Percentiles rank a stretch among this genome's conserved stretches.
Evolutionary conservation across 2,329 filamentous ascomycete genomes (phyloP).

Genomic region (Talaromyces funiculosus): DNA sequence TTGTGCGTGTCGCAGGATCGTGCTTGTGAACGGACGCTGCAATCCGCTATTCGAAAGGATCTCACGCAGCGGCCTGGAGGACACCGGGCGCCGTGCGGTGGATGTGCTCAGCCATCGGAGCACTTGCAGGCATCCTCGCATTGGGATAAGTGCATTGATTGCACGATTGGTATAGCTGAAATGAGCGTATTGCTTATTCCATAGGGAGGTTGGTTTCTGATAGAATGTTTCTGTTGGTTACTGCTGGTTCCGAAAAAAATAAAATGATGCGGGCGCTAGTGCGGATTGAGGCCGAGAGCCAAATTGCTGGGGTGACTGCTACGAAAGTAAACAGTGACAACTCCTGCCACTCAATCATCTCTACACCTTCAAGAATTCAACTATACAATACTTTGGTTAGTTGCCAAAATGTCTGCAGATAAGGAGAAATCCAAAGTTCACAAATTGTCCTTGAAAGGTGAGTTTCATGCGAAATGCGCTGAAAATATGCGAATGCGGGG

Average conservation of each 20-base stretch:
- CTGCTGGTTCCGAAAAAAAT: background rate
- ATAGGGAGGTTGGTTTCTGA: background rate
- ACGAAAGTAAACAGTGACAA: slow-evolving; percentile 10
- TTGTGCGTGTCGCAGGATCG: slow-evolving; percentile 21
- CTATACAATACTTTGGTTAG: background rate
- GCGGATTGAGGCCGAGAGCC: background rate
- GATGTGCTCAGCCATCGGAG: slow-evolving; percentile 43
- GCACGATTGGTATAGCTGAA: background rate
- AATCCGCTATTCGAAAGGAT: slow-evolving; percentile 13
- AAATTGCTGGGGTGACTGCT: slow-evolving; percentile 3
- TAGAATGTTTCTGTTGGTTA: background rate
- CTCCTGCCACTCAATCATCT: slow-evolving; percentile 7
- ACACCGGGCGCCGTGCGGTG: slow-evolving; percentile 22
- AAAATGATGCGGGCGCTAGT: background rate
- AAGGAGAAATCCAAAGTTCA: slow-evolving; percentile 81
- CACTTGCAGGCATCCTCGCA: slow-evolving; percentile 45
- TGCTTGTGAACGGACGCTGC: slow-evolving; percentile 27
- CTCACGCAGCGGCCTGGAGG: slow-evolving; percentile 17
- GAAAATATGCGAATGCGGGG: slow-evolving; percentile 11
- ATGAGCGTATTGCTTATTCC: background rate
- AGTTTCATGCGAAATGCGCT: background rate
- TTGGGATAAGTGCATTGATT: slow-evolving; percentile 31
- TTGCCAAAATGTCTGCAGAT: slow-evolving; percentile 38
- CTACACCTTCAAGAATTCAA: background rate
- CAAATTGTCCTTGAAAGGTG: slow-evolving; percentile 66